Evolutionary conservation across 176 grass and related monocot species (phyloP), one percentile per base, ranked within the genome.

Genomic region (Oryza coarctata): DNA sequence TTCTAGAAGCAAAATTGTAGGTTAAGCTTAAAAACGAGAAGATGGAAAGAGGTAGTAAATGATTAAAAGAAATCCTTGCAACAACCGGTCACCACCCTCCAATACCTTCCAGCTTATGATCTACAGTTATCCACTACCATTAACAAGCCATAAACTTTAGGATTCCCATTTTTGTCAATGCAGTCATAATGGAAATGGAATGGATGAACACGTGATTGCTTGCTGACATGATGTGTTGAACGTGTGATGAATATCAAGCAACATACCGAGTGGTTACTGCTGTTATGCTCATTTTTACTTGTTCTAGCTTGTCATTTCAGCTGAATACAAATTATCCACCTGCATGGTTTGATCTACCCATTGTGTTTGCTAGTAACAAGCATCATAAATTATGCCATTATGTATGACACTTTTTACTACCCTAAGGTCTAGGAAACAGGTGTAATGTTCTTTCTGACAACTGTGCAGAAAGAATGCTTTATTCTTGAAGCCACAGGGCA

Each of bases 401-500:
- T 3, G 13, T 45, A 32, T 33, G 9, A 2, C 9, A 9, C 55
- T n/a, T 60, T 60, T 25, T 41, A 22, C 27, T 36, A 45, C 63
- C 7, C 15, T 55, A 71, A 36, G 31, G 41, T 76, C 14, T 38
- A 52, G 64, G 33, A 27, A 0, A 70, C 43, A 71, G 29, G 70
- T 68, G 35, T 33, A 35, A n/a, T 67, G n/a, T 14, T 12, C 67
- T 47, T 52, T 66, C 36, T 73, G 60, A 25, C 3, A 27, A n/a
- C 18, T 68, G 7, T 13, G 12, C 44, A 13, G 17, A 12, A 17
- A 63, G 17, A 49, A 35, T 68, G 11, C 13, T 57, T 83, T 63
- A n/a, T 17, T 58, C 47, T 1, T 85, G 58, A 82, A 82, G 70
- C 75, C 81, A 65, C 65, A 32, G 11, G 73, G 11, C 15, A 67